These are phyloP conservation scores for Bolboschoenus planiculmis DNA, from an alignment of 176 grass and related monocot species.

Conservation along the genomic window DNA sequence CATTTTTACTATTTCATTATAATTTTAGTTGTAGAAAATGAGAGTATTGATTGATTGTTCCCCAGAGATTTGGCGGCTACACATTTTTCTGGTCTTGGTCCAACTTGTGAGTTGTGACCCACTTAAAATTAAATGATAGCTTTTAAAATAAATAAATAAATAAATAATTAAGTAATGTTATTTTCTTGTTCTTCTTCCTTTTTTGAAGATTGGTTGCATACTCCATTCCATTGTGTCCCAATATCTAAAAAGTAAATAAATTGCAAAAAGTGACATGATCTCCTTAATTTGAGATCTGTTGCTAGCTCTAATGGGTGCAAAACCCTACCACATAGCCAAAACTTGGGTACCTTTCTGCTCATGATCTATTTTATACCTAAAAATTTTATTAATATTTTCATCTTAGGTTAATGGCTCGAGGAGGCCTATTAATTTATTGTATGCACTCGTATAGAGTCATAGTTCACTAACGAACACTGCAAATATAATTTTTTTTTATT, in stretches of 20 bases:
- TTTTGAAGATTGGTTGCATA: neutral
- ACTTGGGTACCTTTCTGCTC: conserved; percentile 2
- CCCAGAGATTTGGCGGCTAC: neutral
- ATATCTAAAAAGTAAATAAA: neutral
- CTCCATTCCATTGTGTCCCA: neutral
- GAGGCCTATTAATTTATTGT: neutral
- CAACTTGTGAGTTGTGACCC: neutral
- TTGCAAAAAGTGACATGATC: neutral
- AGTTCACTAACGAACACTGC: neutral
- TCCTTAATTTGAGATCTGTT: conserved; percentile 16
- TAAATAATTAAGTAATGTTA: neutral
- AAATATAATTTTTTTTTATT: no score
- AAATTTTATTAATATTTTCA: neutral
- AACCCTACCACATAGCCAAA: conserved; percentile 15
- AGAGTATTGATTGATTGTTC: neutral
- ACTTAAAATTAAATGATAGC: neutral
- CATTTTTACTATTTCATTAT: neutral
- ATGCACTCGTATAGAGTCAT: neutral
- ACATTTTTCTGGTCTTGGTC: neutral
- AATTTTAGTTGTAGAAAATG: neutral
- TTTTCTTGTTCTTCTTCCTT: neutral
- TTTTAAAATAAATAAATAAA: neutral
- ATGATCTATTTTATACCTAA: conserved; percentile 7
- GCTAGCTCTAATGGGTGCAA: conserved; percentile 16
- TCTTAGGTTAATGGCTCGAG: conserved; percentile 22